phyloP scores from a whole-genome alignment of 192 early-diverging fungal genomes.

The Entomortierella lignicola region DNA sequence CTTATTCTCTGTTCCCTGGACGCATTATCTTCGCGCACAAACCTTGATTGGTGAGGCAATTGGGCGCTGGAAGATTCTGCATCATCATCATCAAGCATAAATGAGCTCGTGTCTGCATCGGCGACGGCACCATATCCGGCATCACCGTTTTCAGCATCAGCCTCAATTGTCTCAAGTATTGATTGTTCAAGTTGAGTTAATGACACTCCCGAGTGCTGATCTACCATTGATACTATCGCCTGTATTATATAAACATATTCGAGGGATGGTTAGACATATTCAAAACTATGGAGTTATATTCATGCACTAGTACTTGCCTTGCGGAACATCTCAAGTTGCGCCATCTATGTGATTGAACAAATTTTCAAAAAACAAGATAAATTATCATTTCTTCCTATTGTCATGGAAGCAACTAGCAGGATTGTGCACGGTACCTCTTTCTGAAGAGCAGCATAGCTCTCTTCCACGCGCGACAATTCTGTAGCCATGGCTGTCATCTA shows the following conservation, averaged over 20 bases:
- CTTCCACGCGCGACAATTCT: slow-evolving; percentile 34
- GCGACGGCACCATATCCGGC: slow-evolving; percentile 12
- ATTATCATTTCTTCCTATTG: too few relatives aligned
- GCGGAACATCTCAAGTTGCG: slow-evolving; percentile 43
- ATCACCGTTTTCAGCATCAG: slow-evolving; percentile 35
- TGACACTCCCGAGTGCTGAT: slow-evolving; percentile 49
- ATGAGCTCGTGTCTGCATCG: slow-evolving; percentile 47
- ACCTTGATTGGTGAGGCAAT: background rate
- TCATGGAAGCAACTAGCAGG: too few relatives aligned
- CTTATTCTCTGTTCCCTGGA: background rate
- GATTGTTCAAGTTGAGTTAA: slow-evolving; percentile 35
- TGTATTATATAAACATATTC: slow-evolving; percentile 2
- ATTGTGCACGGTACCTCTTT: slow-evolving; percentile 24
- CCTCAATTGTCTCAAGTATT: slow-evolving; percentile 44
- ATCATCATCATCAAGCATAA: slow-evolving; percentile 34
- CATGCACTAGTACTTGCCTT: slow-evolving; percentile 17
- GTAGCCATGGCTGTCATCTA: slow-evolving; percentile 40
- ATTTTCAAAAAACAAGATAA: background rate
- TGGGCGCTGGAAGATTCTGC: slow-evolving; percentile 1
- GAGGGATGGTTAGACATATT: background rate
- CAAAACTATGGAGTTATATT: background rate
- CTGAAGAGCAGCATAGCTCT: slow-evolving; percentile 19
- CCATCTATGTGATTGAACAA: slow-evolving; percentile 35
- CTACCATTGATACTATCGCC: slow-evolving; percentile 51
- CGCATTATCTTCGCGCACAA: background rate